These are phyloP conservation scores for Ceratocystis alfenasii DNA, from an alignment of 2,329 filamentous ascomycete species.

Conservation along the genomic window DNA sequence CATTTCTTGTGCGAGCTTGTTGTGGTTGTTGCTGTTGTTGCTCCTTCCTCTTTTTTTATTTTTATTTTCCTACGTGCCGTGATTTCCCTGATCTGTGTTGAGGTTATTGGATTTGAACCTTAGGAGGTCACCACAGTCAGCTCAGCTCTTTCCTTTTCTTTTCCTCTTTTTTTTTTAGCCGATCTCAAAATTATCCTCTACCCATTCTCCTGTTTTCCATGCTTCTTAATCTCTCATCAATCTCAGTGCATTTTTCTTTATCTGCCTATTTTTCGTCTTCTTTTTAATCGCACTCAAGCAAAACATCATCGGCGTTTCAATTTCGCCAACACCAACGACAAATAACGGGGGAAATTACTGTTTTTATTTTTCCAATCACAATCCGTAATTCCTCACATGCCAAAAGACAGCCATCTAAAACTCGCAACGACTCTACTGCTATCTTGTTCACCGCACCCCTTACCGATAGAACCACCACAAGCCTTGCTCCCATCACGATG, in stretches of 20 bases:
- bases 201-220: not conserved
- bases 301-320: no score
- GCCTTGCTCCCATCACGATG: not conserved
- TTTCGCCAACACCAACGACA: no score
- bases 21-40: not conserved
- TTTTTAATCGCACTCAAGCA: not conserved
- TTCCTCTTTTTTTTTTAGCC: not conserved
- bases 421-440: not conserved
- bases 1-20: not conserved
- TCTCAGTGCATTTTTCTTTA: not conserved
- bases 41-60: not conserved
- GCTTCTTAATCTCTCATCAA: not conserved
- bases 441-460: not conserved
- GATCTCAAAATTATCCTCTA: not conserved
- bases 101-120: not conserved
- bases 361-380: not conserved
- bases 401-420: not conserved
- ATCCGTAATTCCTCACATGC: not conserved
- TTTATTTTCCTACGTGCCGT: not conserved
- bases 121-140: not conserved
- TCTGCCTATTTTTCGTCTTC: not conserved
- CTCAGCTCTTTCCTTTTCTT: conserved; percentile 1
- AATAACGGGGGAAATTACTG: not conserved
- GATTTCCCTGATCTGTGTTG: not conserved
- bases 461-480: no score